Percentiles rank a stretch among this genome's conserved stretches.
These are phyloP conservation scores for Myochromella boudieri DNA, from an alignment of 768 basidiomycete species.

Conservation along the genomic window DNA sequence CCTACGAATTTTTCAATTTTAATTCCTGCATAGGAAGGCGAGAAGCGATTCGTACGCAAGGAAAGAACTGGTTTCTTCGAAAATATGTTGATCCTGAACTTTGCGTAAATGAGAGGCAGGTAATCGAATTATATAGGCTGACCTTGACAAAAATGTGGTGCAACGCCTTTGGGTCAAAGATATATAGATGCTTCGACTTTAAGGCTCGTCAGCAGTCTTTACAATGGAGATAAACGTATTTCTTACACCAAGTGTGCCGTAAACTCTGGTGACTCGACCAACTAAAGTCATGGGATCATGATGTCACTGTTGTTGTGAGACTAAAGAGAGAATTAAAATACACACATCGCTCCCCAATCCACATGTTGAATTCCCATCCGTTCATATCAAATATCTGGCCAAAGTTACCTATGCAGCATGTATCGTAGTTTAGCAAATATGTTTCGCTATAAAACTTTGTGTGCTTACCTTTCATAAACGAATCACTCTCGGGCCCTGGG, in stretches of 20 bases:
- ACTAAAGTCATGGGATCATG: slow-evolving; percentile 11
- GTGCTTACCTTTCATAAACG: slow-evolving; percentile 27
- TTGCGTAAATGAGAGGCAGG: neutral
- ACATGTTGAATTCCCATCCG: slow-evolving; percentile 17
- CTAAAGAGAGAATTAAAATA: no score
- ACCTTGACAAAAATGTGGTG: slow-evolving; percentile 37
- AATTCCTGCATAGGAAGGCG: slow-evolving; percentile 13
- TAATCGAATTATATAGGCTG: slow-evolving; percentile 19
- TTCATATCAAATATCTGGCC: slow-evolving; percentile 11
- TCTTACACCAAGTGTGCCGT: slow-evolving; percentile 19
- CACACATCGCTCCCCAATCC: slow-evolving; percentile 14
- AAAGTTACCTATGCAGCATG: slow-evolving; percentile 18
- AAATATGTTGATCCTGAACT: slow-evolving; percentile 6
- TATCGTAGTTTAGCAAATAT: neutral
- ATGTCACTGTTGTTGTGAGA: neutral
- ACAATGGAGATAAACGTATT: neutral
- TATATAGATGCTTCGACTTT: slow-evolving; percentile 27
- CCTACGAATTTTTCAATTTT: neutral
- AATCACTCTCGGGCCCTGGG: slow-evolving; percentile 29
- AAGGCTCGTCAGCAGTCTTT: neutral
- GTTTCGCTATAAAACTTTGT: neutral
- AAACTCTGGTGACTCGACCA: slow-evolving; percentile 17
- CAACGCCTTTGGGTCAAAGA: slow-evolving; percentile 36
- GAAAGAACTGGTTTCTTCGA: slow-evolving; percentile 4
- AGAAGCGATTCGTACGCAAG: neutral